Conservation (phyloP, 2,329 filamentous ascomycete species). For the Talaromyces marneffei region DNA sequence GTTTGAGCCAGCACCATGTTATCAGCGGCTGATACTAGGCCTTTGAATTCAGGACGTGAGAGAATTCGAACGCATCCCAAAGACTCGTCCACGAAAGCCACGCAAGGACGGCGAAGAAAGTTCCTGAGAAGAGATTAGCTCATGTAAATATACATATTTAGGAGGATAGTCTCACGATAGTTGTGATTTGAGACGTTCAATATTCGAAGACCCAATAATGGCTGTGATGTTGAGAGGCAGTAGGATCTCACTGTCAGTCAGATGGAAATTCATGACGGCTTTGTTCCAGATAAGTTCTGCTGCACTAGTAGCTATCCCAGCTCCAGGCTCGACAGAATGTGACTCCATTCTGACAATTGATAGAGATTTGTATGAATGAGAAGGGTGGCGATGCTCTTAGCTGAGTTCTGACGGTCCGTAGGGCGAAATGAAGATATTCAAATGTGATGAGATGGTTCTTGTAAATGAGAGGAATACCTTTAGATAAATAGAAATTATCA, state of each 20-base stretch:
- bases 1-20: constrained; percentile 17
- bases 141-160: neutral
- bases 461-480: neutral
- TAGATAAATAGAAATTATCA: neutral
- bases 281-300: constrained; percentile 29
- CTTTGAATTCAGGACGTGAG: constrained; percentile 23
- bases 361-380: neutral
- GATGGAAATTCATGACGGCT: constrained; percentile 24
- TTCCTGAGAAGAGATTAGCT: constrained; percentile 16
- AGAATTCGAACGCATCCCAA: constrained; percentile 28
- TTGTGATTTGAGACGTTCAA: constrained; percentile 28
- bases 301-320: constrained; percentile 15
- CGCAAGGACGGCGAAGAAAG: constrained; percentile 23
- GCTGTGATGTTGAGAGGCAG: constrained; percentile 27
- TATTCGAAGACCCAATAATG: constrained; percentile 26
- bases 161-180: constrained; percentile 22
- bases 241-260: constrained; percentile 29
- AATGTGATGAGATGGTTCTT: neutral
- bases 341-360: constrained; percentile 15
- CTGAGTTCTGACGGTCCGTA: neutral
- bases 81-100: constrained; percentile 24
- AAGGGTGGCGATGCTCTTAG: neutral
- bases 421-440: neutral
- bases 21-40: constrained; percentile 21
- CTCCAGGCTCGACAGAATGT: neutral